Conservation (phyloP, 1,139 yeast genomes). For the Blastobotrys raffinosifermentans region DNA sequence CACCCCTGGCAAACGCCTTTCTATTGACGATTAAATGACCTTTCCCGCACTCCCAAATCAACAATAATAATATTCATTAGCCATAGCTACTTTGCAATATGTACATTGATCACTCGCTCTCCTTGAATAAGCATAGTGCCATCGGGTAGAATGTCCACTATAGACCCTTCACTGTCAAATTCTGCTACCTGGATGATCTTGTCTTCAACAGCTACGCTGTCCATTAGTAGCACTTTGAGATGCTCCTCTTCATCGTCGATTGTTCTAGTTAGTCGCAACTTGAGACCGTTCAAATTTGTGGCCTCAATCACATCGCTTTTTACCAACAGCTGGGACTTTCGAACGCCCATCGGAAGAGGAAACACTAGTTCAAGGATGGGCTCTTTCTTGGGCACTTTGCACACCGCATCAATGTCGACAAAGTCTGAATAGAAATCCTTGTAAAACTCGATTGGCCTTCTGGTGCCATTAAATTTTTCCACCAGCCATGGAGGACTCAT, state of each 20-base stretch:
- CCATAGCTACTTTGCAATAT: background rate
- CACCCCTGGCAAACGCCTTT: slow-evolving; percentile 23
- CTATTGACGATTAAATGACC: slow-evolving; percentile 18
- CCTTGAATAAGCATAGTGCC: slow-evolving; percentile 5
- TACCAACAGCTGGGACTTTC: slow-evolving; percentile 6
- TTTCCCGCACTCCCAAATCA: background rate
- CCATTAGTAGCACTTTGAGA: slow-evolving; percentile 3
- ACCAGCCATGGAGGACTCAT: slow-evolving; percentile 21
- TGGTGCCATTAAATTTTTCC: slow-evolving; percentile 4
- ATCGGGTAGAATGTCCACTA: slow-evolving; percentile 1
- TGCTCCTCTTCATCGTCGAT: slow-evolving; percentile 1
- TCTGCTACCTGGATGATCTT: slow-evolving; percentile 1
- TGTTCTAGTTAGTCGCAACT: slow-evolving; percentile 2
- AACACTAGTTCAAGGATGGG: slow-evolving; percentile 9
- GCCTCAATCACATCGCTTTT: slow-evolving; percentile 10
- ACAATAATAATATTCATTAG: background rate
- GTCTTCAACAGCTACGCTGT: slow-evolving; percentile 1
- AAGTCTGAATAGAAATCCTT: slow-evolving; percentile 1
- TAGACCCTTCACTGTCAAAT: background rate
- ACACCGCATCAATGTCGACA: slow-evolving; percentile 6
- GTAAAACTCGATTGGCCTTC: slow-evolving; percentile 1
- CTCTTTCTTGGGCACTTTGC: slow-evolving; percentile 2
- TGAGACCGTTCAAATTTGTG: slow-evolving; percentile 15
- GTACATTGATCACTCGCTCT: slow-evolving; percentile 7
- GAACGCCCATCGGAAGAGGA: slow-evolving; percentile 5